Evolutionary conservation across 208 protist genomes (phyloP).

Genomic region (Leishmania mexicana): DNA sequence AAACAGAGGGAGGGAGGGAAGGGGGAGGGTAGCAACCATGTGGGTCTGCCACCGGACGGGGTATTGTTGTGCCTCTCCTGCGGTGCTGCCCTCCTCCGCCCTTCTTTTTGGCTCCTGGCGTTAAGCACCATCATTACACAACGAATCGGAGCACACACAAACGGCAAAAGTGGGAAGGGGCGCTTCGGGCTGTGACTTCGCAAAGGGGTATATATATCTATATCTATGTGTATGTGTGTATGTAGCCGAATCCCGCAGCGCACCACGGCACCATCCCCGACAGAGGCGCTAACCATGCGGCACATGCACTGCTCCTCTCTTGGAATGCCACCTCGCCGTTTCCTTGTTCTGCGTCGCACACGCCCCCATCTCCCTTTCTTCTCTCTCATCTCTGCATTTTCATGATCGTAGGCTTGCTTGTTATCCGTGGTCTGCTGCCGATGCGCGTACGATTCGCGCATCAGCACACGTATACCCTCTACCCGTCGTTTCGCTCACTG

Average conservation of each 20-base stretch:
- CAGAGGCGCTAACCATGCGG: not conserved
- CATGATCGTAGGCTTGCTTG: not conserved
- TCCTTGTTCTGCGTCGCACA: not conserved
- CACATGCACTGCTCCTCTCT: constrained; percentile 8
- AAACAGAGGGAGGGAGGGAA: not conserved
- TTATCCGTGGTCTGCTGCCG: not conserved
- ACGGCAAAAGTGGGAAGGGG: not conserved
- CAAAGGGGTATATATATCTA: no score
- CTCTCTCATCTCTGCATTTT: not conserved
- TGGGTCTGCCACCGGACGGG: not conserved
- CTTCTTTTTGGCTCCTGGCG: not conserved
- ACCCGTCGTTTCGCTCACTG: not conserved
- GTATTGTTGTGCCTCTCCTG: not conserved
- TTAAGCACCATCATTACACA: not conserved
- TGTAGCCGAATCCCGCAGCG: not conserved
- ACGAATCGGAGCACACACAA: not conserved
- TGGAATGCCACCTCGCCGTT: constrained; percentile 1
- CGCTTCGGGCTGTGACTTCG: no score
- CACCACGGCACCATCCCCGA: not conserved
- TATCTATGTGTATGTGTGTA: no score
- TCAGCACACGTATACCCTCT: not conserved
- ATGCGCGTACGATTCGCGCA: not conserved
- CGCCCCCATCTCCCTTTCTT: not conserved
- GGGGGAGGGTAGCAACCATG: not conserved
- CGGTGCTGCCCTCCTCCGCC: not conserved